These are phyloP conservation scores for Phycomyces nitens DNA, from an alignment of 192 early-diverging fungal species.

Conservation along the genomic window DNA sequence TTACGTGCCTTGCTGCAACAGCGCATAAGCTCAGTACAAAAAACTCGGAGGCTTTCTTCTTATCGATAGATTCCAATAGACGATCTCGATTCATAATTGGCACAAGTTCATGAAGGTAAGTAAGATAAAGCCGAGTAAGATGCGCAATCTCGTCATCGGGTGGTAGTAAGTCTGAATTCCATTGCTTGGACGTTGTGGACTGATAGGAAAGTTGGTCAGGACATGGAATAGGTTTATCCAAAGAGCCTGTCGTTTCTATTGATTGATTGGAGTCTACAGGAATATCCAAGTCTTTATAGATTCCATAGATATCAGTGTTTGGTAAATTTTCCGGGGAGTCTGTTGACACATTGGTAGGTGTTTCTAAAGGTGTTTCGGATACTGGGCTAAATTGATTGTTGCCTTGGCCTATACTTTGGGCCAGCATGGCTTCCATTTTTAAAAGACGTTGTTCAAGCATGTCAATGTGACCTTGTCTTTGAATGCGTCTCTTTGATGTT, in stretches of 20 bases:
- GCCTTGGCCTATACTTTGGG: background rate
- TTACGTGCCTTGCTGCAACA: background rate
- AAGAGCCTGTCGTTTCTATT: no score
- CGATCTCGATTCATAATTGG: background rate
- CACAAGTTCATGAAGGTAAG: background rate
- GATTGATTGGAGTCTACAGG: no score
- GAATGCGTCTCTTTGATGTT: conserved; percentile 79
- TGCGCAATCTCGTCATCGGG: background rate
- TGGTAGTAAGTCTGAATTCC: background rate
- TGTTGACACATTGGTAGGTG: background rate
- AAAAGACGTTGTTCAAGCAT: conserved; percentile 65
- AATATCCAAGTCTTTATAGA: no score
- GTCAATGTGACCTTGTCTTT: conserved; percentile 71
- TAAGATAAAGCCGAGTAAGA: background rate
- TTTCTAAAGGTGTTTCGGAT: background rate
- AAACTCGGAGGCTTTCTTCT: background rate
- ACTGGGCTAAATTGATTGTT: background rate
- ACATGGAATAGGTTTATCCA: no score
- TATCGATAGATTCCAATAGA: background rate
- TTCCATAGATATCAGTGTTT: no score
- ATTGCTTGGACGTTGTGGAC: background rate
- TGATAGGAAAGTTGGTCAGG: no score
- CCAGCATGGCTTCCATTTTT: conserved; percentile 67
- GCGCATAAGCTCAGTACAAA: background rate
- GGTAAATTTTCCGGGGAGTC: no score